Evolutionary conservation across 2,329 filamentous ascomycete species (phyloP).

Genomic region (Botrytis elliptica): DNA sequence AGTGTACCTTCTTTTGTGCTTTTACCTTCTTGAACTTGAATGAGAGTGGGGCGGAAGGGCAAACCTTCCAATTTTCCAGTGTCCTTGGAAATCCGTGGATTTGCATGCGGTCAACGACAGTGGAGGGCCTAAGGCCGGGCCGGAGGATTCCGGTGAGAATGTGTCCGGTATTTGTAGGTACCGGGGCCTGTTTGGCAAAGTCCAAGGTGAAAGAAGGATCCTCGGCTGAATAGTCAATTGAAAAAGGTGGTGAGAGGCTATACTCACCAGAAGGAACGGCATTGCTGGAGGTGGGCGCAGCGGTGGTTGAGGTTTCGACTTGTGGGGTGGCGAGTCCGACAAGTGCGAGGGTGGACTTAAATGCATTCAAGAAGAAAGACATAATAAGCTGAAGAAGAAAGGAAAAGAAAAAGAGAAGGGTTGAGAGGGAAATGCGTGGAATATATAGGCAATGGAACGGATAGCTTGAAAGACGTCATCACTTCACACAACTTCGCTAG

Average conservation of each 20-base stretch:
- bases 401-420: neutral
- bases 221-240: neutral
- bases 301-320: neutral
- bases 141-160: constrained; percentile 3
- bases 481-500: neutral
- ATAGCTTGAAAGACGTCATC: neutral
- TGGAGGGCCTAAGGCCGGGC: neutral
- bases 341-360: constrained; percentile 1
- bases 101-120: neutral
- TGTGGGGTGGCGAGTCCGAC: neutral
- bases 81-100: neutral
- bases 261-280: neutral
- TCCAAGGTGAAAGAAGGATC: neutral
- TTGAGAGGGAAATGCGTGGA: neutral
- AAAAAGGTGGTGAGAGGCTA: neutral
- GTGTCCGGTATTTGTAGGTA: neutral
- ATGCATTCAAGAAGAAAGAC: neutral
- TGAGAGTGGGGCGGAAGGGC: neutral
- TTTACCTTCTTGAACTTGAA: neutral
- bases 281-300: constrained; percentile 7
- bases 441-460: neutral
- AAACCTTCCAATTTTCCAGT: constrained; percentile 3
- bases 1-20: neutral
- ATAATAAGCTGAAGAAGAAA: neutral
- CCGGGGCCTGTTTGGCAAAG: neutral